These are phyloP conservation scores for Citrullus amarus DNA, from an alignment of 306 rosid species.

Conservation along the genomic window DNA sequence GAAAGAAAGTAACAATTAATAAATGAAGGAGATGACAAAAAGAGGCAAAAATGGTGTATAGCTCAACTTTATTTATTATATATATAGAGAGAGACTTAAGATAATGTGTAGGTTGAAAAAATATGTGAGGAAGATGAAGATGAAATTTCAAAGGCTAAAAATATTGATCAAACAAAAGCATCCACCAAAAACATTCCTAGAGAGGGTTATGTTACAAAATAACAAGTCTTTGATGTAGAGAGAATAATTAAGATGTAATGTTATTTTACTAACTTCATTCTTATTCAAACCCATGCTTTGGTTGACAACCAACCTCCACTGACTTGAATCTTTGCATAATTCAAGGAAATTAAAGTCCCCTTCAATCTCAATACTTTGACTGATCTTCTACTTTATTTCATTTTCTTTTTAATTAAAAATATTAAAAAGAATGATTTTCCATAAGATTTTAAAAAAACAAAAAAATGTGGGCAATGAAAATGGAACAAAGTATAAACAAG, in stretches of 20 bases:
- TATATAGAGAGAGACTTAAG: no score
- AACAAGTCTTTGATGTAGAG: neutral
- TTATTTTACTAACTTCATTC: neutral
- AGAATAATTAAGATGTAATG: neutral
- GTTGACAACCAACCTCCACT: neutral
- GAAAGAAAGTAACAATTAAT: neutral
- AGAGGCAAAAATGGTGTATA: neutral
- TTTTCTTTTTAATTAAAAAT: neutral
- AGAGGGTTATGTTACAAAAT: no score
- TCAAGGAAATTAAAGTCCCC: neutral
- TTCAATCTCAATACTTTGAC: neutral
- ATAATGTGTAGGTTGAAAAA: neutral
- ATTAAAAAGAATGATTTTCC: no score
- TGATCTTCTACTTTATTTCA: neutral
- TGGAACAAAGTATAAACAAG: neutral
- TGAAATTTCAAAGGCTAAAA: neutral
- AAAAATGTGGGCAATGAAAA: neutral
- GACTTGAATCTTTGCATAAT: constrained; percentile 10
- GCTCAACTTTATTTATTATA: no score
- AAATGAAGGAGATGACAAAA: neutral
- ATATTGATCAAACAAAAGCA: neutral
- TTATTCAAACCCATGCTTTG: neutral
- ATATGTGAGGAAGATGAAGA: neutral
- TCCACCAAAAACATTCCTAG: neutral
- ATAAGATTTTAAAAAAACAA: neutral